These are phyloP conservation scores for Setaria viridis DNA, from an alignment of 202 grass and related monocot genomes.

Conservation along the genomic window DNA sequence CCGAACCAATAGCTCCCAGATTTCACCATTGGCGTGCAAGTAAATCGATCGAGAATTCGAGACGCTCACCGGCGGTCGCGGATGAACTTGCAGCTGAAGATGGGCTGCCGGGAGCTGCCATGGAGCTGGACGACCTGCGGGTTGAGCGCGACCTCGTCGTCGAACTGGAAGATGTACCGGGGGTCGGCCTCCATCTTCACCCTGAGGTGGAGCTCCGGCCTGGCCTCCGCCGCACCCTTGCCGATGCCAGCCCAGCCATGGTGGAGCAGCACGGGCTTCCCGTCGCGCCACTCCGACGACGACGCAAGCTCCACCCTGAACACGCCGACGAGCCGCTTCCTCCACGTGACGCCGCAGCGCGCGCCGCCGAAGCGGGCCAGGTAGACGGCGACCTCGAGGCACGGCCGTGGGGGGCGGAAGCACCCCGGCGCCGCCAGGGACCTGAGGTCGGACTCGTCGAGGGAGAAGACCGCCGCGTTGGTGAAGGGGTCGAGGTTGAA, in stretches of 20 bases:
- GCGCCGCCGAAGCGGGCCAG: constrained; percentile 7
- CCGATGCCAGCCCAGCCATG: constrained; percentile 74
- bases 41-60: neutral
- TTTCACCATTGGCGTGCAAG: neutral
- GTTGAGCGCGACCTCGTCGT: constrained; percentile 71
- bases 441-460: constrained; percentile 70
- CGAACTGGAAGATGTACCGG: constrained; percentile 87
- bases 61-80: constrained; percentile 62
- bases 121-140: constrained; percentile 86
- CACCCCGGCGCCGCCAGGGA: constrained; percentile 49
- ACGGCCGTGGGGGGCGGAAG: constrained; percentile 48
- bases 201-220: constrained; percentile 63
- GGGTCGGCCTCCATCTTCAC: constrained; percentile 80
- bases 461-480: constrained; percentile 78
- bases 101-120: constrained; percentile 69
- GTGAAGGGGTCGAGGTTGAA: constrained; percentile 57
- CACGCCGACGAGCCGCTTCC: constrained; percentile 64
- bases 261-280: constrained; percentile 70
- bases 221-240: constrained; percentile 40
- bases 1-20: neutral
- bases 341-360: constrained; percentile 44
- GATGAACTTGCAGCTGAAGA: constrained; percentile 96
- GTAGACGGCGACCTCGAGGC: constrained; percentile 71
- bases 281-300: constrained; percentile 51
- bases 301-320: constrained; percentile 70